Percentiles rank a stretch among this genome's conserved stretches.
Conservation (phyloP, 805 yeast genomes). For the Brettanomyces naardenensis region DNA sequence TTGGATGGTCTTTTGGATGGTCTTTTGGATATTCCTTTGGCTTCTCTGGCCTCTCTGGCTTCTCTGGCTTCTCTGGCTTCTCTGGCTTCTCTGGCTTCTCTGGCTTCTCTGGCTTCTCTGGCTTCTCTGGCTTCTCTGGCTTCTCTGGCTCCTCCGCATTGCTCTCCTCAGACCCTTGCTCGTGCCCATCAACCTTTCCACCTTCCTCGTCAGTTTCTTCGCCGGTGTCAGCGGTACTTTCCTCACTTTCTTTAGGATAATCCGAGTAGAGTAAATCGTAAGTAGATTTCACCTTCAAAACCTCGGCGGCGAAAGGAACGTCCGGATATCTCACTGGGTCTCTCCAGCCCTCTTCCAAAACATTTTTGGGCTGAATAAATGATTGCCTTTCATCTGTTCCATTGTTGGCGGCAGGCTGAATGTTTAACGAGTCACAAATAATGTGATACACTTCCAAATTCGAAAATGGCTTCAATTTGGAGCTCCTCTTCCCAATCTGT, state of each 20-base stretch:
- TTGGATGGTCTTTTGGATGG: no score
- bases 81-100: conserved; percentile 1
- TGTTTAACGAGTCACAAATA: conserved; percentile 53
- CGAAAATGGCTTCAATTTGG: conserved; percentile 51
- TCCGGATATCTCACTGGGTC: conserved; percentile 43
- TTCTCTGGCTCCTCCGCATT: conserved; percentile 1
- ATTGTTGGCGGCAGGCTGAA: conserved; percentile 51
- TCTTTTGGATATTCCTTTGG: conserved; percentile 13
- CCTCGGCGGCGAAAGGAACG: conserved; percentile 34
- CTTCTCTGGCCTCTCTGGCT: conserved; percentile 11
- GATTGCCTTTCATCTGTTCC: conserved; percentile 33
- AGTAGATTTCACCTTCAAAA: conserved; percentile 39
- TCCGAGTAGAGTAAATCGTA: conserved; percentile 35
- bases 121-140: conserved; percentile 6
- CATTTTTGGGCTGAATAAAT: conserved; percentile 20
- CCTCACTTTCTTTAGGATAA: conserved; percentile 1
- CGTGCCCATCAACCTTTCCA: not conserved
- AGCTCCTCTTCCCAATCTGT: conserved; percentile 20
- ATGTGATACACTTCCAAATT: conserved; percentile 72
- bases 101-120: conserved; percentile 5
- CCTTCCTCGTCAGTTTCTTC: conserved; percentile 3
- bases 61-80: conserved; percentile 14
- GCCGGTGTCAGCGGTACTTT: conserved; percentile 1
- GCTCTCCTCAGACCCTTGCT: not conserved
- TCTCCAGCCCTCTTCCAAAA: conserved; percentile 36